These are phyloP conservation scores for Zangia roseola DNA, from an alignment of 768 basidiomycete genomes.

Conservation along the genomic window DNA sequence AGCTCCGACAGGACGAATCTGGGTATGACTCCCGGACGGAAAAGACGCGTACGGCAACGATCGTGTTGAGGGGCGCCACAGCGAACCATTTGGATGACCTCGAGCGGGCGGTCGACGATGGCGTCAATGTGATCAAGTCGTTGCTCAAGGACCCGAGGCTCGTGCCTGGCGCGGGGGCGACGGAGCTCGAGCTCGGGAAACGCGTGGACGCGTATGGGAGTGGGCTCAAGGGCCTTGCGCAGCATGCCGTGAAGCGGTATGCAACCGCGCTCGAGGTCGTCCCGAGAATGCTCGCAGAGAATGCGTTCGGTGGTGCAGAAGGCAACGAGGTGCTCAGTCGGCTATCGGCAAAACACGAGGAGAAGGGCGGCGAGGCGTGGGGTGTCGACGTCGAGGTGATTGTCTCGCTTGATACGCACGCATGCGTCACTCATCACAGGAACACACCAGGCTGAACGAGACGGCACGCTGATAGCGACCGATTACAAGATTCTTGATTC, in stretches of 20 bases:
- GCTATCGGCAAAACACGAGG: constrained; percentile 88
- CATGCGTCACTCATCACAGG: background rate
- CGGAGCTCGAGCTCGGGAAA: constrained; percentile 89
- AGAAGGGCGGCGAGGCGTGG: constrained; percentile 68
- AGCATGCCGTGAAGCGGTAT: constrained; percentile 92
- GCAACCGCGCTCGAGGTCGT: constrained; percentile 89
- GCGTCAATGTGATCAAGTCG: constrained; percentile 93
- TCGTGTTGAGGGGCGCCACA: constrained; percentile 94
- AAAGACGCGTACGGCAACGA: constrained; percentile 86
- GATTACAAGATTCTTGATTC: constrained; percentile 78
- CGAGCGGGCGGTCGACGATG: constrained; percentile 95
- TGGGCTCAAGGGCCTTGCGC: constrained; percentile 84
- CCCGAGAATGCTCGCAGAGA: constrained; percentile 91
- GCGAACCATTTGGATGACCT: constrained; percentile 93
- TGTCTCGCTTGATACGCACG: background rate
- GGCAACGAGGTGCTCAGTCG: constrained; percentile 90
- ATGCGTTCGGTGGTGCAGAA: constrained; percentile 86
- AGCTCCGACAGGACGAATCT: constrained; percentile 64
- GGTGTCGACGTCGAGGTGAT: constrained; percentile 88
- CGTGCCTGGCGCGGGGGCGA: constrained; percentile 92
- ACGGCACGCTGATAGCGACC: constrained; percentile 68
- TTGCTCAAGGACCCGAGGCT: constrained; percentile 86
- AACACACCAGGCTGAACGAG: constrained; percentile 59
- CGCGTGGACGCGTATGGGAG: constrained; percentile 84
- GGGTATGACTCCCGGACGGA: constrained; percentile 61